These are phyloP conservation scores for Cotoneaster glaucophyllus DNA, from an alignment of 306 rosid genomes.

Conservation along the genomic window DNA sequence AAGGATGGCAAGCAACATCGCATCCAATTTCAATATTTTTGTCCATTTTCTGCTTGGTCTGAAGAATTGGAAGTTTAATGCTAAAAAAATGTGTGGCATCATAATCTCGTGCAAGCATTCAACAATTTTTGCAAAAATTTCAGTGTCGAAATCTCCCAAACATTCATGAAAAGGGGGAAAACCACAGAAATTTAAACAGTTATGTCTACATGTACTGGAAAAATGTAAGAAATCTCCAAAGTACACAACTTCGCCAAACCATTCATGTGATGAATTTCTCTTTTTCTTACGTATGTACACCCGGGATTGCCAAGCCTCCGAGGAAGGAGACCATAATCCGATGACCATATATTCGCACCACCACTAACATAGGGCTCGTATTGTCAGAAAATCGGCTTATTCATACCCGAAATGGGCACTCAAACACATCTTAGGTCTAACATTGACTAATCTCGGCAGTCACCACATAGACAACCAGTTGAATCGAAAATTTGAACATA, in stretches of 20 bases:
- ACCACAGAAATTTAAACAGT: too few species aligned
- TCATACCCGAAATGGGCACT: constrained; percentile 25
- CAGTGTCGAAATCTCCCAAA: too few species aligned
- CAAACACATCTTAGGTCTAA: constrained; percentile 23
- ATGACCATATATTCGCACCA: constrained; percentile 4
- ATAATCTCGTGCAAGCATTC: too few species aligned
- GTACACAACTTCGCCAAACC: constrained; percentile 15
- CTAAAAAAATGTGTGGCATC: too few species aligned
- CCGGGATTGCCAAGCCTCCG: constrained; percentile 8
- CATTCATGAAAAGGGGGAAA: too few species aligned
- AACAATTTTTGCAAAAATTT: too few species aligned
- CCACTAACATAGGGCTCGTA: neutral
- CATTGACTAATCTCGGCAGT: constrained; percentile 27
- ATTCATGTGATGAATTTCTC: constrained; percentile 7
- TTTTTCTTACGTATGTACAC: constrained; percentile 27
- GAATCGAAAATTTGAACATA: constrained; percentile 15
- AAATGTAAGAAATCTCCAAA: neutral
- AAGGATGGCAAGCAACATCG: too few species aligned
- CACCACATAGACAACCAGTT: constrained; percentile 10
- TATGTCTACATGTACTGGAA: too few species aligned
- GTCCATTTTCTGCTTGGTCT: too few species aligned
- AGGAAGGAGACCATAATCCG: constrained; percentile 23
- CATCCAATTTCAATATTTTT: too few species aligned
- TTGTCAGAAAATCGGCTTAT: constrained; percentile 22
- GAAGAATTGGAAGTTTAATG: too few species aligned